phyloP scores from a whole-genome alignment of 495 filamentous ascomycete genomes.

The Lophiostoma macrostomum region DNA sequence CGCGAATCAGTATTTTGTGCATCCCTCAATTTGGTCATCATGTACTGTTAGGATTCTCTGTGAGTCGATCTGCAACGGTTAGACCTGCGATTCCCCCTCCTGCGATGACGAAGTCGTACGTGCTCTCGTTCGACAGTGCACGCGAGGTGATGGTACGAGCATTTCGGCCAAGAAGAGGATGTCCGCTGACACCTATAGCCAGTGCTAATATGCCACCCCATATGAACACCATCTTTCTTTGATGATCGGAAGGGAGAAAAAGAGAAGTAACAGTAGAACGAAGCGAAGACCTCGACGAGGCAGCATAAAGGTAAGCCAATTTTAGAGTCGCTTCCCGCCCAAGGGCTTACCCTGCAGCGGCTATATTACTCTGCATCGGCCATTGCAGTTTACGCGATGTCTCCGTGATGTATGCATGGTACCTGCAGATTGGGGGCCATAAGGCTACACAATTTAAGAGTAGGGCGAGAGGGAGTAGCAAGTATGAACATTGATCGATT shows the following conservation, averaged over 20 bases:
- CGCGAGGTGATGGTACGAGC: not conserved
- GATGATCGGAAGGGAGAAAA: not conserved
- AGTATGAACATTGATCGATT: no score
- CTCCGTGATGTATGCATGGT: no score
- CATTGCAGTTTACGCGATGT: no score
- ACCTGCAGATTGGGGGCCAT: no score
- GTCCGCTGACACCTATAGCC: not conserved
- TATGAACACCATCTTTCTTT: not conserved
- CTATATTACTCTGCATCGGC: no score
- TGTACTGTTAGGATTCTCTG: slow-evolving; percentile 10
- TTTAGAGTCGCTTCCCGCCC: no score
- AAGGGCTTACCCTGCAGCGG: no score
- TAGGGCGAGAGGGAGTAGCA: no score
- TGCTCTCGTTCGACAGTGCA: not conserved
- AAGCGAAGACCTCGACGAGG: not conserved
- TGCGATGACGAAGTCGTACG: slow-evolving; percentile 24
- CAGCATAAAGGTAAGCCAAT: no score
- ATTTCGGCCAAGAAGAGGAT: not conserved
- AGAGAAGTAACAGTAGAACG: not conserved
- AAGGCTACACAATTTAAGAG: no score
- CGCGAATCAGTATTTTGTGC: no score
- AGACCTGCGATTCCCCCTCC: slow-evolving; percentile 23
- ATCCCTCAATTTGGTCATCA: no score
- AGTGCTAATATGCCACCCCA: not conserved
- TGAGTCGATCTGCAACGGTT: slow-evolving; percentile 19